These are phyloP conservation scores for Penicillium vulpinum DNA, from an alignment of 2,329 filamentous ascomycete genomes.

Conservation along the genomic window DNA sequence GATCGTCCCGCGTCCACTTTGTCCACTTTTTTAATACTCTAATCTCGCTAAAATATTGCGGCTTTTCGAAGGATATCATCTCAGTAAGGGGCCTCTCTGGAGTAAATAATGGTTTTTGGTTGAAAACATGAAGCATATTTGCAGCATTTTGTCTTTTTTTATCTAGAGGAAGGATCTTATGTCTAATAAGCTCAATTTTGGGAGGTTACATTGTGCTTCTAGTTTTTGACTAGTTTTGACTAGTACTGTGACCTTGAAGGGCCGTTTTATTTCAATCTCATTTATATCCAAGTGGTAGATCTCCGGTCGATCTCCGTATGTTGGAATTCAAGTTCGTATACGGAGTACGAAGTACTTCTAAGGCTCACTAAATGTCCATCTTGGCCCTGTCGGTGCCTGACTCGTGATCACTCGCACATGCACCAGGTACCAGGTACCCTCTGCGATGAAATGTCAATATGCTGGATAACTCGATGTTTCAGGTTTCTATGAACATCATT, in stretches of 20 bases:
- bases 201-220: neutral
- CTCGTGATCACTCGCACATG: neutral
- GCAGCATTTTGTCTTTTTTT: too few relatives aligned
- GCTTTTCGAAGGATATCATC: too few relatives aligned
- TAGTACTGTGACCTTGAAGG: too few relatives aligned
- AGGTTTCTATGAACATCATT: neutral
- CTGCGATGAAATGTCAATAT: conserved; percentile 3
- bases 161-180: neutral
- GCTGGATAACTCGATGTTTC: neutral
- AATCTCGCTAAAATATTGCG: neutral
- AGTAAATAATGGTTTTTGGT: too few relatives aligned
- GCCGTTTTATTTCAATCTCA: neutral
- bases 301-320: neutral
- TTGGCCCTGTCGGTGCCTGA: neutral
- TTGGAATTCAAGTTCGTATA: neutral
- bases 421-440: neutral
- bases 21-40: neutral
- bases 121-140: too few relatives aligned
- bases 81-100: neutral
- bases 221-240: neutral
- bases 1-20: neutral
- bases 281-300: too few relatives aligned
- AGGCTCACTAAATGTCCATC: neutral
- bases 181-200: neutral
- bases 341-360: neutral